phyloP scores from a whole-genome alignment of 495 filamentous ascomycete species.

The Filosporella fistucella region DNA sequence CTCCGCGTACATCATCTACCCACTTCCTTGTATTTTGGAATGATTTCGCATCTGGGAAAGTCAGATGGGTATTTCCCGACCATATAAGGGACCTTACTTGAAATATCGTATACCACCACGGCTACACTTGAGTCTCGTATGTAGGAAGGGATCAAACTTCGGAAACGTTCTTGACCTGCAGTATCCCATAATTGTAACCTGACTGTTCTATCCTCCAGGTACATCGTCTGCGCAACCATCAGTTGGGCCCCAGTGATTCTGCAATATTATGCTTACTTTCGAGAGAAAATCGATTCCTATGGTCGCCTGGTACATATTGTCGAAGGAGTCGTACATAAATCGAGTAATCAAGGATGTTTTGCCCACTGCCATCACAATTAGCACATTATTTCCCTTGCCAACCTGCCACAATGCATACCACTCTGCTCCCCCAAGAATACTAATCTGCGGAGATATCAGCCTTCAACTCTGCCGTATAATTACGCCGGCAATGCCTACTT shows the following conservation, averaged over 20 bases:
- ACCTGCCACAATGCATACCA: conserved; percentile 53
- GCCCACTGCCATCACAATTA: conserved; percentile 59
- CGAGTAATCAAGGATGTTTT: conserved; percentile 98
- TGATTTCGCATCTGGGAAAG: conserved; percentile 65
- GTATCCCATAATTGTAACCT: conserved; percentile 98
- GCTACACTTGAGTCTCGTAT: conserved; percentile 96
- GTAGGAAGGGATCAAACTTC: conserved; percentile 94
- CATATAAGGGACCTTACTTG: conserved; percentile 44
- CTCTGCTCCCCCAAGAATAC: conserved; percentile 98
- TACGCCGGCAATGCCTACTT: conserved; percentile 58
- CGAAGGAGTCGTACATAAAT: conserved; percentile 99
- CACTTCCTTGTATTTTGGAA: conserved; percentile 99
- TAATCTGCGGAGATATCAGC: conserved; percentile 50
- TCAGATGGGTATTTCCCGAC: conserved; percentile 3
- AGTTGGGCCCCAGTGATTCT: conserved; percentile 14
- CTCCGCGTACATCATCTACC: conserved; percentile 96
- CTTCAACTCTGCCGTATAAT: conserved; percentile 17
- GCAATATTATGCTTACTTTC: conserved; percentile 54
- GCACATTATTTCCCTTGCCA: conserved; percentile 7
- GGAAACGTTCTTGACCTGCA: conserved; percentile 94
- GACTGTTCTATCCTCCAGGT: conserved; percentile 96
- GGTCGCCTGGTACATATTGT: conserved; percentile 99
- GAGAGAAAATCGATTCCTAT: conserved; percentile 99
- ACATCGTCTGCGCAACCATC: conserved; percentile 73
- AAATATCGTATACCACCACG: conserved; percentile 98